Evolutionary conservation across 1,284 basidiomycete genomes (phyloP).

Genomic region (Ceratobasidium sp.): DNA sequence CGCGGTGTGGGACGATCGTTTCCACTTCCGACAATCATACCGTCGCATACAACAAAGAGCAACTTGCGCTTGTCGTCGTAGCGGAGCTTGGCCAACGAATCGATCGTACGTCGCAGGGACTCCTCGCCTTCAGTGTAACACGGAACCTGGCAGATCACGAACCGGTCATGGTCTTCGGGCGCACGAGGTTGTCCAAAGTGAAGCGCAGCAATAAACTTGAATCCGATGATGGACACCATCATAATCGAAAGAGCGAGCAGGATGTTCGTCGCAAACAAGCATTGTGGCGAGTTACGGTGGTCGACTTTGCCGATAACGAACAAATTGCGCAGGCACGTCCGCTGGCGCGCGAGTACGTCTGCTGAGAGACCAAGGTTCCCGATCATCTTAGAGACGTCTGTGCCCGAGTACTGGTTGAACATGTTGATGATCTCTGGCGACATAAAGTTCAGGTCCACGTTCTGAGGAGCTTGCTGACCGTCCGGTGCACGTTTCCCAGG

Average conservation of each 20-base stretch:
- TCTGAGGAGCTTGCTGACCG: constrained; percentile 71
- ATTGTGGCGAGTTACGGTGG: constrained; percentile 91
- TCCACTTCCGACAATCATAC: constrained; percentile 97
- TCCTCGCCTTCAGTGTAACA: constrained; percentile 97
- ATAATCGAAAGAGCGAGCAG: constrained; percentile 89
- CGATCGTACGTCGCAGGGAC: constrained; percentile 91
- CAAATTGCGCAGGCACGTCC: constrained; percentile 90
- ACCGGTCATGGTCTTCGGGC: constrained; percentile 98
- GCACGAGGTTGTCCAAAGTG: constrained; percentile 87
- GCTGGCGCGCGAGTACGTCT: constrained; percentile 81
- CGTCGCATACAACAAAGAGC: constrained; percentile 95
- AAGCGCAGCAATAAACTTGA: constrained; percentile 97
- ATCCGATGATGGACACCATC: constrained; percentile 96
- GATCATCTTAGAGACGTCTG: constrained; percentile 87
- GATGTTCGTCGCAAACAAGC: constrained; percentile 93
- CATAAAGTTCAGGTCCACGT: constrained; percentile 84
- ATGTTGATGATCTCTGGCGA: constrained; percentile 76
- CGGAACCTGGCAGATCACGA: constrained; percentile 98
- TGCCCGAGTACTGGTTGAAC: constrained; percentile 87
- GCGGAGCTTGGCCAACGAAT: constrained; percentile 93
- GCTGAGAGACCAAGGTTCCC: constrained; percentile 75
- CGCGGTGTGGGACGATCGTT: constrained; percentile 93
- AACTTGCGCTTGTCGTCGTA: constrained; percentile 99
- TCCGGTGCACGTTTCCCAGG: constrained; percentile 71
- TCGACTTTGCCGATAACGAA: constrained; percentile 94